Percentiles rank a stretch among this genome's conserved stretches.
phyloP scores from a whole-genome alignment of 106 monocot species.

The Narthecium ossifragum region DNA sequence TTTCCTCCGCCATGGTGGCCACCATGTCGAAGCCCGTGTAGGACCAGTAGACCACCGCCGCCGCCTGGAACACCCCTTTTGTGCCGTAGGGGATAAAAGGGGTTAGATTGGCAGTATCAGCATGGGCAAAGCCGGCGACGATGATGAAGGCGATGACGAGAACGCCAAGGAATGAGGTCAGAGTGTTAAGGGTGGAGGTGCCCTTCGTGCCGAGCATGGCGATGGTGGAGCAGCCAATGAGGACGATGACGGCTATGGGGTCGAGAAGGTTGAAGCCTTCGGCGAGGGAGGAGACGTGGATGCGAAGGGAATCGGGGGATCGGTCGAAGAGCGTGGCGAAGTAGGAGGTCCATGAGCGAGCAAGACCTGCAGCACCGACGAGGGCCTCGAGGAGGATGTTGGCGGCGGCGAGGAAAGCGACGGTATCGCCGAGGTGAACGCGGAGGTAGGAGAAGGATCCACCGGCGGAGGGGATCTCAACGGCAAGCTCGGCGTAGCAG shows the following conservation, averaged over 20 bases:
- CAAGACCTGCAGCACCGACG: not conserved
- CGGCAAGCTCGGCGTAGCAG: conserved; percentile 6
- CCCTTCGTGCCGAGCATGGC: too few relatives aligned
- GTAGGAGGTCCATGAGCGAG: conserved; percentile 3
- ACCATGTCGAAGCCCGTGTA: conserved; percentile 8
- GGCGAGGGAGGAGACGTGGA: not conserved
- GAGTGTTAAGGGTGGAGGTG: not conserved
- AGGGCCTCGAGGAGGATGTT: conserved; percentile 14
- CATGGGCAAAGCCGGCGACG: not conserved
- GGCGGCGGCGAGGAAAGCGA: conserved; percentile 14
- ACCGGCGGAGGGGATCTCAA: conserved; percentile 15
- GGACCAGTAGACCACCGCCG: conserved; percentile 6
- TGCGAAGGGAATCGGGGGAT: not conserved
- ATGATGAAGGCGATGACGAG: not conserved
- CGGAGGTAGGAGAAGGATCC: conserved; percentile 20
- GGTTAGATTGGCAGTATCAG: not conserved
- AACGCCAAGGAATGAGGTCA: not conserved
- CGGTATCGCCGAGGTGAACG: conserved; percentile 17
- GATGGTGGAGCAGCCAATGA: conserved; percentile 1
- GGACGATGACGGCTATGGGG: conserved; percentile 5
- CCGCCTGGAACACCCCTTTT: conserved; percentile 1
- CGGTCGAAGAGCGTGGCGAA: not conserved
- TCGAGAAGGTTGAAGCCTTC: conserved; percentile 5
- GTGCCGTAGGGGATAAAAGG: not conserved
- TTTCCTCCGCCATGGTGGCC: conserved; percentile 7